Evolutionary conservation across 768 basidiomycete species (phyloP).

Genomic region (Suillus plorans): DNA sequence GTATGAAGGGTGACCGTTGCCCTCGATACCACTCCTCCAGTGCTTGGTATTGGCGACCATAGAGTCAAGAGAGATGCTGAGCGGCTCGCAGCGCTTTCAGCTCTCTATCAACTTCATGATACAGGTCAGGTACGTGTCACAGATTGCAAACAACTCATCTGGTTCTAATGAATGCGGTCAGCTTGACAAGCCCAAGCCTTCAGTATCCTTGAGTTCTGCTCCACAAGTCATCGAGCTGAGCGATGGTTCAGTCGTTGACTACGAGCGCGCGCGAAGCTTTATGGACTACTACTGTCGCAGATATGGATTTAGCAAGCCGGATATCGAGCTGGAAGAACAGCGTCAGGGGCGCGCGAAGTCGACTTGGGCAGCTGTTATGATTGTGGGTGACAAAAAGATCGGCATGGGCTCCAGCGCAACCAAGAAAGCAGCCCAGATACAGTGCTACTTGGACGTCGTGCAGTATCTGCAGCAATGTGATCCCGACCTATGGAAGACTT

Average conservation of each 20-base stretch:
- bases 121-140: slow-evolving; percentile 58
- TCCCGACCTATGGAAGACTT: slow-evolving; percentile 73
- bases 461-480: slow-evolving; percentile 88
- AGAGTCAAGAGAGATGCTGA: slow-evolving; percentile 62
- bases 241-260: slow-evolving; percentile 61
- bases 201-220: slow-evolving; percentile 4
- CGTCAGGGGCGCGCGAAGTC: slow-evolving; percentile 24
- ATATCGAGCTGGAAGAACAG: slow-evolving; percentile 52
- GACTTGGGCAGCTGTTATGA: slow-evolving; percentile 73
- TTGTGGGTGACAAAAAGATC: slow-evolving; percentile 75
- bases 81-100: slow-evolving; percentile 73
- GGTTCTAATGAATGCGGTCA: slow-evolving; percentile 12
- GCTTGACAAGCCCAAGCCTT: slow-evolving; percentile 32
- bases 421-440: slow-evolving; percentile 72
- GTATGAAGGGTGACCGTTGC: slow-evolving; percentile 21
- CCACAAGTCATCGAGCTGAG: slow-evolving; percentile 42
- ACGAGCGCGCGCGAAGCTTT: slow-evolving; percentile 79
- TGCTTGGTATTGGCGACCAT: slow-evolving; percentile 66
- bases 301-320: slow-evolving; percentile 73
- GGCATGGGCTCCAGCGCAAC: slow-evolving; percentile 68
- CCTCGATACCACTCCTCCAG: slow-evolving; percentile 29
- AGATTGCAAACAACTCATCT: neutral
- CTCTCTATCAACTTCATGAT: slow-evolving; percentile 66
- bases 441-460: slow-evolving; percentile 85
- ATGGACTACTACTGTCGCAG: slow-evolving; percentile 94